phyloP scores from a whole-genome alignment of 371 early-diverging fungal genomes.

The Syncephalastrum contaminatum region DNA sequence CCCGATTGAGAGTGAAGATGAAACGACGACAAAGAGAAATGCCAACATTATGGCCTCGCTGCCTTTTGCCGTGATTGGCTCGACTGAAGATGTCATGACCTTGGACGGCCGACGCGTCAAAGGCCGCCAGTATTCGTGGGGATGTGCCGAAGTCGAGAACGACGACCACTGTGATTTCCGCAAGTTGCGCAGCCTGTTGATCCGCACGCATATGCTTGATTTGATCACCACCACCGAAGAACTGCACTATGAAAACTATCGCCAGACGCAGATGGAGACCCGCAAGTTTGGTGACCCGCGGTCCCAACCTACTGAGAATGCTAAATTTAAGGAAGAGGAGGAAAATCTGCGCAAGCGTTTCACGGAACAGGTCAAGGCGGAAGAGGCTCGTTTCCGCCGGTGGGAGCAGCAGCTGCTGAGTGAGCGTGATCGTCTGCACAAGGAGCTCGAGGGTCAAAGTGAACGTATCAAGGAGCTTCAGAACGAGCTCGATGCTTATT shows the following conservation, averaged over 20 bases:
- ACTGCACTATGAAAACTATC: constrained; percentile 89
- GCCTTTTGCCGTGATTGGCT: constrained; percentile 96
- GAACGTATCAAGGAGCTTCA: constrained; percentile 86
- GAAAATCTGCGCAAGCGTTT: constrained; percentile 87
- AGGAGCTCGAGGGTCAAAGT: constrained; percentile 93
- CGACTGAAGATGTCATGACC: constrained; percentile 81
- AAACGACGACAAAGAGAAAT: constrained; percentile 77
- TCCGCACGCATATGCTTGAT: constrained; percentile 94
- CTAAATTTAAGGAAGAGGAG: constrained; percentile 95
- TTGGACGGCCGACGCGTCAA: constrained; percentile 77
- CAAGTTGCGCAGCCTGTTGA: constrained; percentile 90
- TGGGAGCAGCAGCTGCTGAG: constrained; percentile 92
- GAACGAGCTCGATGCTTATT: constrained; percentile 69
- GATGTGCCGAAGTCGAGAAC: constrained; percentile 90
- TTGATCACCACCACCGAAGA: constrained; percentile 90
- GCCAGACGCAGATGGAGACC: constrained; percentile 81
- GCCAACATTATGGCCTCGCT: constrained; percentile 83
- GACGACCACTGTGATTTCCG: constrained; percentile 92
- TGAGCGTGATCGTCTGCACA: constrained; percentile 95
- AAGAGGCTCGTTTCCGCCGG: constrained; percentile 91
- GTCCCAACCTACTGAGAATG: constrained; percentile 60
- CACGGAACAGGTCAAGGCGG: constrained; percentile 91
- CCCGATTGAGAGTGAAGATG: constrained; percentile 89
- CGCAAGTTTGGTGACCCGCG: constrained; percentile 80
- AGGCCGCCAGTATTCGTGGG: constrained; percentile 95